Conservation (phyloP, 768 basidiomycete genomes). For the Mycena polygramma region DNA sequence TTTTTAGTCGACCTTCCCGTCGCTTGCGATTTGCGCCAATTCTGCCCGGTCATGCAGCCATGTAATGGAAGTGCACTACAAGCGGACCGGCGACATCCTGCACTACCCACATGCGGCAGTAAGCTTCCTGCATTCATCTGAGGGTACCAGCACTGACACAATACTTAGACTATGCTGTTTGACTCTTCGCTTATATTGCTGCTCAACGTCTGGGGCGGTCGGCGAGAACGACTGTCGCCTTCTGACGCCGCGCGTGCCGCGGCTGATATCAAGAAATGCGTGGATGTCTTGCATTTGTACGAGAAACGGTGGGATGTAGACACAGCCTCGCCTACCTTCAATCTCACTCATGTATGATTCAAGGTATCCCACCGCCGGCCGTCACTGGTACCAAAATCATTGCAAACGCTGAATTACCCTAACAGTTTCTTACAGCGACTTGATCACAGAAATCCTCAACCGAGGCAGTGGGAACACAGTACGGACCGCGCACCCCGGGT, state of each 20-base stretch:
- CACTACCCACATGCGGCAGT: conserved; percentile 36
- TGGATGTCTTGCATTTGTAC: conserved; percentile 22
- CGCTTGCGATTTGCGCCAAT: conserved; percentile 58
- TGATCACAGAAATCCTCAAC: conserved; percentile 29
- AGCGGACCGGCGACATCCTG: conserved; percentile 41
- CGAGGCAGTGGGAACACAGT: conserved; percentile 4
- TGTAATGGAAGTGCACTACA: conserved; percentile 46
- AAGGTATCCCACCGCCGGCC: conserved; percentile 20
- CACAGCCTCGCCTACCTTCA: not conserved
- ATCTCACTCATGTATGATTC: not conserved
- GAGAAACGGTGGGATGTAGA: conserved; percentile 28
- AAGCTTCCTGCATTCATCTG: not conserved
- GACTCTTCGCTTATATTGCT: conserved; percentile 26
- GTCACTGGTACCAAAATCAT: conserved; percentile 9
- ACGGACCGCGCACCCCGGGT: not conserved
- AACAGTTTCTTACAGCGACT: conserved; percentile 3
- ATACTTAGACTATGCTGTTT: conserved; percentile 1
- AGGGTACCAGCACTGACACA: not conserved
- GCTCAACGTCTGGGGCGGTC: conserved; percentile 22
- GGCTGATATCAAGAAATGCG: conserved; percentile 29
- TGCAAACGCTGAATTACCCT: not conserved
- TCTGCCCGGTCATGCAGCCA: conserved; percentile 54
- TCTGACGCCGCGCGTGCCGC: conserved; percentile 12
- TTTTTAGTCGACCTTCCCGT: conserved; percentile 45
- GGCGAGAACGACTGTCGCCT: not conserved